Evolutionary conservation across 2,329 filamentous ascomycete species (phyloP).

Genomic region (Camptophora hylomeconis): DNA sequence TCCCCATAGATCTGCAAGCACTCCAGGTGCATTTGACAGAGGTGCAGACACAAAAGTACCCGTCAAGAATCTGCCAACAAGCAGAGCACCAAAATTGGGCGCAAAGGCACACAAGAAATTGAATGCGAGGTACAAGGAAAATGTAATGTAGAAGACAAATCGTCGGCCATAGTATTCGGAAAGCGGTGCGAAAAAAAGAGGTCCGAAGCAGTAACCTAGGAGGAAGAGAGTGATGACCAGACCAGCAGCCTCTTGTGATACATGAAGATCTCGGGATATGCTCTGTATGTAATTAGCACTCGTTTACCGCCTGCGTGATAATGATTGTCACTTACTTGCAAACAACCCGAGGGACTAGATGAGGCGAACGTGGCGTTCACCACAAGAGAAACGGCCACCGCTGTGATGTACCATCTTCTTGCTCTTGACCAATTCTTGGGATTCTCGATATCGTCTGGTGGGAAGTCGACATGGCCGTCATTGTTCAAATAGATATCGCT

Average conservation of each 20-base stretch:
- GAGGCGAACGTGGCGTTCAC: slow-evolving; percentile 45
- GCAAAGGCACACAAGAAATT: slow-evolving; percentile 43
- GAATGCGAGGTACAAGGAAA: slow-evolving; percentile 31
- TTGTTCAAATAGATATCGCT: slow-evolving; percentile 33
- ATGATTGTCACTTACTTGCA: slow-evolving; percentile 11
- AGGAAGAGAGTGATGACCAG: slow-evolving; percentile 53
- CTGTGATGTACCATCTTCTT: slow-evolving; percentile 30
- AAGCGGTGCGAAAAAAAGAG: slow-evolving; percentile 50
- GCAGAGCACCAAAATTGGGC: slow-evolving; percentile 38
- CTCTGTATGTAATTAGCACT: slow-evolving; percentile 15
- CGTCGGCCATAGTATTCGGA: slow-evolving; percentile 52
- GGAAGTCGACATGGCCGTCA: slow-evolving; percentile 39
- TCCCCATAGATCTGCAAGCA: slow-evolving; percentile 42
- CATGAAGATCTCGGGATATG: slow-evolving; percentile 33
- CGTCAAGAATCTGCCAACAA: slow-evolving; percentile 43
- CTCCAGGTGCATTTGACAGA: slow-evolving; percentile 30
- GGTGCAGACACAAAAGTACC: slow-evolving; percentile 42
- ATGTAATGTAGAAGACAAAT: slow-evolving; percentile 36
- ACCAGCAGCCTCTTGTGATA: slow-evolving; percentile 35
- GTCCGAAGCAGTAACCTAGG: slow-evolving; percentile 50
- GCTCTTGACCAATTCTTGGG: slow-evolving; percentile 27
- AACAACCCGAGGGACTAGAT: slow-evolving; percentile 26
- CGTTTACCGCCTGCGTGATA: neutral
- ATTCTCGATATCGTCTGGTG: slow-evolving; percentile 35
- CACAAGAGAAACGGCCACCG: slow-evolving; percentile 30